Base-by-base conservation (phyloP, 2,329 filamentous ascomycete genomes). In the Tolypocladium tundrense region DNA sequence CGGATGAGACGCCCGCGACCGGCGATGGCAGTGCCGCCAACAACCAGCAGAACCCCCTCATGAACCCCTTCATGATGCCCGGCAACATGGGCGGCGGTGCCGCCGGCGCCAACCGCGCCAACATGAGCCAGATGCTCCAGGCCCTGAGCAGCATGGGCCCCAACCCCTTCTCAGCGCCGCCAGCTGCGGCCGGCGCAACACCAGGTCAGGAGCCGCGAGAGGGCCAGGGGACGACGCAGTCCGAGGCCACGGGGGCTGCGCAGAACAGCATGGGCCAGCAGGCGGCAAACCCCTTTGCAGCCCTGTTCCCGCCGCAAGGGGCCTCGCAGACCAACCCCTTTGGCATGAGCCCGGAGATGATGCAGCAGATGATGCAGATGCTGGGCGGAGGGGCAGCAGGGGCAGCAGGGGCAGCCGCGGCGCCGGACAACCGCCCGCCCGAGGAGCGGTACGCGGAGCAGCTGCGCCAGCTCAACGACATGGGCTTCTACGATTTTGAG, bases 401-500 rank as follows among this genome's bases (percentile, higher is more conserved):
- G 40, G 66, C 66, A 39, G 67, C 67, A 3, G 72, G 70, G 24
- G 70, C 81, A 2, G 72, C 81, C 14, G 74, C 82, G 21, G 88
- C 91, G 6, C 73, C 81, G 3, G 94, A 99, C 73, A 96, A 81
- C 67, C 83, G 93, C 61, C 92, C 94, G 5, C 93, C 94, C 0
- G 94, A 99, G 77, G 94, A 97, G 73, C 80, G 90, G 59, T 99
- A 96, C 66, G 91, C 89, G 3, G 86, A 90, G 39, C 93, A 99
- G 74, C 78, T 99, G 54, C 81, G 91, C 60, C 91, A 97, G 75
- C 77, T 99, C 61, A 99, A 99, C 71, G 94, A 97, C 64, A 99
- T 99, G 94, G 94, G 94, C 3, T 99, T 99, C 75, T 96, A 86
- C 70, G 92, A 99, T 69, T 99, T 97, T 68, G 93, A 99, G 56